Evolutionary conservation across 768 basidiomycete species (phyloP), one percentile per base, ranked within the genome.

Genomic region (Auricularia cornea): DNA sequence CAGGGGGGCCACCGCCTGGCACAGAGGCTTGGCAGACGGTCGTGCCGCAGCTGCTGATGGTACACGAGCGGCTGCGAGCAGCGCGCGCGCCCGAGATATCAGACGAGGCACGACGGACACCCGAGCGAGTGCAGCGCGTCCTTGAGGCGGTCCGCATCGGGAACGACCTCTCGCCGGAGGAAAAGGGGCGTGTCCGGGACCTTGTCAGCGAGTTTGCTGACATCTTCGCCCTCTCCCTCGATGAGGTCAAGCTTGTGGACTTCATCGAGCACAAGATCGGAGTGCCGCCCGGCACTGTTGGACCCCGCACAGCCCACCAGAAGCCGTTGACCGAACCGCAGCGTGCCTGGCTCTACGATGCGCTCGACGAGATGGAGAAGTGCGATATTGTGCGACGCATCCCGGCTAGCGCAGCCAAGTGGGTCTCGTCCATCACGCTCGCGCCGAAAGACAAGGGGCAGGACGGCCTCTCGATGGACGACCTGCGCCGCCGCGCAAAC

Each of bases 211-310:
- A 74, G 59, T 79, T 70, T 59, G 76, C 79, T 0, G 78, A 80
- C 64, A 66, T 72, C 33, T 82, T 79, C 62, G 76, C 77, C 3
- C 66, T 80, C 1, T 71, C 74, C 0, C 65, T 80, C 8, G 69
- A 71, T 23, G 77, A 82, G 62, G 79, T 81, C 2, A 59, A 52
- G 1, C 64, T 68, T 0, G 73, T 80, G 0, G 51, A 68, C 8
- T 74, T 72, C 1, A 72, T 72, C 3, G 67, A 68, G 1, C 78
- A 80, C 65, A 63, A 59, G 18, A 8, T 40, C 38, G 38, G 38
- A 8, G 18, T 40, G 18, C 38, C 38, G 38, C 8, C 8, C 8
- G 38, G 38, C 8, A 40, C 38, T 8, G 38, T 40, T 18, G 38
- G 38, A 8, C 38, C 38, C 18, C 38, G 38, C 18, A 18, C 18